phyloP scores from a whole-genome alignment of 768 basidiomycete genomes.

The Sistotremastrum niveocremeum region DNA sequence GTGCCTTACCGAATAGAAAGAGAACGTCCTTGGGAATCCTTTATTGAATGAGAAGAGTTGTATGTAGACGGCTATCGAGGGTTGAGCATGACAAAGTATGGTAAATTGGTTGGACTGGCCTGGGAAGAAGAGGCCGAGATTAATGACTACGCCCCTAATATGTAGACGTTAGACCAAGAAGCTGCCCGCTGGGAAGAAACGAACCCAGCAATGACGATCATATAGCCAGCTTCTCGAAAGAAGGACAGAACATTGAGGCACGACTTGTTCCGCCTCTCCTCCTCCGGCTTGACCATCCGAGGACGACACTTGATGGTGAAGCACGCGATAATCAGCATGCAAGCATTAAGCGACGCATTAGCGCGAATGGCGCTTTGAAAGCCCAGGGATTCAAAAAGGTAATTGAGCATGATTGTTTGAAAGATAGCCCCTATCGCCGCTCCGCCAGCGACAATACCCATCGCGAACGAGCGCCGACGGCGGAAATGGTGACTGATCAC shows the following conservation, averaged over 20 bases:
- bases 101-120: background rate
- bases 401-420: constrained; percentile 53
- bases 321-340: constrained; percentile 25
- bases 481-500: constrained; percentile 43
- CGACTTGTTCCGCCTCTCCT: constrained; percentile 19
- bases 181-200: background rate
- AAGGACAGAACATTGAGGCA: constrained; percentile 20
- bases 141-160: constrained; percentile 20
- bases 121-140: constrained; percentile 32
- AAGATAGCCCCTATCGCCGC: constrained; percentile 49
- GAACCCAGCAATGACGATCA: constrained; percentile 27
- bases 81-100: no score
- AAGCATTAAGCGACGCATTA: constrained; percentile 27
- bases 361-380: constrained; percentile 30
- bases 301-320: constrained; percentile 16
- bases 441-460: constrained; percentile 43
- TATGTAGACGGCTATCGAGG: constrained; percentile 30
- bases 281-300: constrained; percentile 24
- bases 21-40: constrained; percentile 29
- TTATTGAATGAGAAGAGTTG: constrained; percentile 40
- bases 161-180: background rate
- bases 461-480: constrained; percentile 31
- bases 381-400: constrained; percentile 25
- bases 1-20: constrained; percentile 39
- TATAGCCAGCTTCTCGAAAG: constrained; percentile 29